These are phyloP conservation scores for Aspergillus unguis DNA, from an alignment of 2,329 filamentous ascomycete genomes.

Conservation along the genomic window DNA sequence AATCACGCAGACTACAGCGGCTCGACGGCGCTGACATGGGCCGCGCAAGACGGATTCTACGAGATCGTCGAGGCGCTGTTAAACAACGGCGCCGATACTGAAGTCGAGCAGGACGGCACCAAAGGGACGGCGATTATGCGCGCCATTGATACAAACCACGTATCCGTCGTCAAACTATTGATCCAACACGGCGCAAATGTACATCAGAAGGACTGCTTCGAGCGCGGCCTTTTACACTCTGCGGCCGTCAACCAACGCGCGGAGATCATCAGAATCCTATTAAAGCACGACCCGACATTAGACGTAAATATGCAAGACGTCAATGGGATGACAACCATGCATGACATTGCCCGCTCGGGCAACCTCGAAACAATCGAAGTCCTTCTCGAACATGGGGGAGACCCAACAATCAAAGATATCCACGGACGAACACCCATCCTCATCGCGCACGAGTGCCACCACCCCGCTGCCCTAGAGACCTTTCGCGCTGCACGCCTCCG, in stretches of 20 bases:
- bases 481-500: neutral
- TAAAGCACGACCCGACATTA: conserved; percentile 1
- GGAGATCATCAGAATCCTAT: conserved; percentile 1
- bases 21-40: neutral
- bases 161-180: conserved; percentile 2
- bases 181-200: conserved; percentile 1
- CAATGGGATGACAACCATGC: conserved; percentile 7
- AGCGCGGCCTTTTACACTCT: conserved; percentile 2
- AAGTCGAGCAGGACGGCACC: neutral
- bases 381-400: conserved; percentile 4
- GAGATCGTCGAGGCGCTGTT: conserved; percentile 3
- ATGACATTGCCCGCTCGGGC: conserved; percentile 2
- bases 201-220: conserved; percentile 9
- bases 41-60: neutral
- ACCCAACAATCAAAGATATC: conserved; percentile 9
- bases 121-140: conserved; percentile 8
- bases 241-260: conserved; percentile 4
- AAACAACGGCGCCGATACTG: conserved; percentile 3
- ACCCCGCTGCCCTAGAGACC: neutral
- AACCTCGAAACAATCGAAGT: neutral
- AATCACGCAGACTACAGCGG: conserved; percentile 1
- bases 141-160: neutral
- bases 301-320: conserved; percentile 9
- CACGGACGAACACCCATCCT: conserved; percentile 8
- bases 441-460: conserved; percentile 5